Percentiles rank a stretch among this genome's conserved stretches.
Evolutionary conservation across 1,284 basidiomycete genomes (phyloP).

Genomic region (Cutaneotrichosporon cyanovorans): DNA sequence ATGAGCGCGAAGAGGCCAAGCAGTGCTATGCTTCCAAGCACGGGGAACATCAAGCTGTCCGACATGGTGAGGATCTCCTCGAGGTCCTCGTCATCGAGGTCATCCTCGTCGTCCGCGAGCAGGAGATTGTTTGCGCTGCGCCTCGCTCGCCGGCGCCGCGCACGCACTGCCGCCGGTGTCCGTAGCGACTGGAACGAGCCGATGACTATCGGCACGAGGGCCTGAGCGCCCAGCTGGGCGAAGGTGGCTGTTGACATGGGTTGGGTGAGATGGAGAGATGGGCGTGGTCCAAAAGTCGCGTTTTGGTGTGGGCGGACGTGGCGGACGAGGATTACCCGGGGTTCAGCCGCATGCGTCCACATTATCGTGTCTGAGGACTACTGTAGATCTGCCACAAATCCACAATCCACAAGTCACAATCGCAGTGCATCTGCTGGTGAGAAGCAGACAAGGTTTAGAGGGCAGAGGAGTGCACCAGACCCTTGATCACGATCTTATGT

Average conservation of each 20-base stretch:
- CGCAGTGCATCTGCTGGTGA: no score
- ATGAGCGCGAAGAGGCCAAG: slow-evolving; percentile 34
- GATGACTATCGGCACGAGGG: slow-evolving; percentile 40
- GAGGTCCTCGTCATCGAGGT: slow-evolving; percentile 29
- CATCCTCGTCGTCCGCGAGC: slow-evolving; percentile 29
- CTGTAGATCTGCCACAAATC: no score
- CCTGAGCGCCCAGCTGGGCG: slow-evolving; percentile 34
- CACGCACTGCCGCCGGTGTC: slow-evolving; percentile 4
- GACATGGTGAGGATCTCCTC: slow-evolving; percentile 40
- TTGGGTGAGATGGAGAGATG: no score
- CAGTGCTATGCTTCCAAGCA: slow-evolving; percentile 40
- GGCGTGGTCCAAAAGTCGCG: no score
- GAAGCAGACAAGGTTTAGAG: no score
- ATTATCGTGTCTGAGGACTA: no score
- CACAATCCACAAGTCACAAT: no score
- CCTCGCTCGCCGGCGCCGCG: slow-evolving; percentile 1
- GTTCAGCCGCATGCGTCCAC: no score
- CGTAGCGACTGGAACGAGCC: slow-evolving; percentile 45
- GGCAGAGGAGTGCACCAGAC: no score
- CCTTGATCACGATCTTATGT: no score
- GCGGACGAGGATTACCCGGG: no score
- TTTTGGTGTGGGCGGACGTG: no score
- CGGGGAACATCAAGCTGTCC: slow-evolving; percentile 40
- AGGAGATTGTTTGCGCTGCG: slow-evolving; percentile 15
- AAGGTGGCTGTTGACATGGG: slow-evolving; percentile 20